Percentiles rank a stretch among this genome's conserved stretches.
These are phyloP conservation scores for Acacia confusa DNA, from an alignment of 306 rosid genomes.

Conservation along the genomic window DNA sequence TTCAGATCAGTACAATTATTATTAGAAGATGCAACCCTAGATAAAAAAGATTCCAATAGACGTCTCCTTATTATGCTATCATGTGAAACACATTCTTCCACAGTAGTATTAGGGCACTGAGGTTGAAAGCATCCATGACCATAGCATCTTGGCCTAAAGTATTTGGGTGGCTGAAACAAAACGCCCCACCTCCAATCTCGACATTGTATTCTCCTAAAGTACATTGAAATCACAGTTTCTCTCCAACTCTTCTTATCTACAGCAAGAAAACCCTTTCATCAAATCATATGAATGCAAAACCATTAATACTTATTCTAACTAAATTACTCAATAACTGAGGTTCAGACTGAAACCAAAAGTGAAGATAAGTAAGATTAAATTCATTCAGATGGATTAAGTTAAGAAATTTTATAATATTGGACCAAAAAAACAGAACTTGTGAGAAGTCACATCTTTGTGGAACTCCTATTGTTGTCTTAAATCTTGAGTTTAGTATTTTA, in stretches of 20 bases:
- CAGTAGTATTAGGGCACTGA: constrained; percentile 34
- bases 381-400: not conserved
- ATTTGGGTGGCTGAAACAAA: constrained; percentile 58
- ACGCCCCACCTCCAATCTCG: constrained; percentile 67
- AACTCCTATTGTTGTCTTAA: not conserved
- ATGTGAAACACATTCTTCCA: constrained; percentile 37
- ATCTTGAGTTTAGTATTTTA: not conserved
- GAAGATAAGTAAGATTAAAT: not conserved
- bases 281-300: constrained; percentile 21
- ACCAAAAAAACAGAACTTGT: not conserved
- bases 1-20: constrained; percentile 38
- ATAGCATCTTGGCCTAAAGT: constrained; percentile 45
- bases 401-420: not conserved
- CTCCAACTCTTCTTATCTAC: constrained; percentile 45
- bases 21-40: constrained; percentile 36
- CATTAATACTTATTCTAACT: not conserved
- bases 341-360: constrained; percentile 13
- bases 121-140: constrained; percentile 43
- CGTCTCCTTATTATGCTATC: constrained; percentile 48
- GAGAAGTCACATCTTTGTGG: not conserved
- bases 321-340: constrained; percentile 14
- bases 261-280: constrained; percentile 30
- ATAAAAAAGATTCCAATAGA: constrained; percentile 40
- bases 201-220: constrained; percentile 69
- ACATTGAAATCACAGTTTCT: constrained; percentile 55